Conservation (phyloP, 2,329 filamentous ascomycete genomes). For the Neofusicoccum sp. region DNA sequence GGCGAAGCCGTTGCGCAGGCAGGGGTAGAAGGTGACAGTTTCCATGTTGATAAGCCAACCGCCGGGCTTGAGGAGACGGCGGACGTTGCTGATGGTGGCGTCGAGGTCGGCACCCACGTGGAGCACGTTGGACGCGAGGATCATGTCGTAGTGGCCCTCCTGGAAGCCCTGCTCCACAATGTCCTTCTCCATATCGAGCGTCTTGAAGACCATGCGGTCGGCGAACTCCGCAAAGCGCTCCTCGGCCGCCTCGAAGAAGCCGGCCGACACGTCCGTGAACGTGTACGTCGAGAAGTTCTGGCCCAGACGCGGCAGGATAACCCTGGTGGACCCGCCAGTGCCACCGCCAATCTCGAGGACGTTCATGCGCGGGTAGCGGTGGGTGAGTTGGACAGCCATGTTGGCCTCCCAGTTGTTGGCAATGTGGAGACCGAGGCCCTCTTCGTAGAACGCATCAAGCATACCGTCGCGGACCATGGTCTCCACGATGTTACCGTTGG, state of each 20-base stretch:
- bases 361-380: neutral
- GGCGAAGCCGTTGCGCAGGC: neutral
- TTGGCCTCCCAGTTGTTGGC: neutral
- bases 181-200: slow-evolving; percentile 1
- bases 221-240: neutral
- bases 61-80: neutral
- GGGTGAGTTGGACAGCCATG: neutral
- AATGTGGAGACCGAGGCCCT: neutral
- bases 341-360: slow-evolving; percentile 21
- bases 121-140: slow-evolving; percentile 22
- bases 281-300: slow-evolving; percentile 18
- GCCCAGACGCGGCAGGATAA: neutral
- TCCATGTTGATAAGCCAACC: slow-evolving; percentile 31
- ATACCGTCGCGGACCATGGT: neutral
- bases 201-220: slow-evolving; percentile 16
- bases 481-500: neutral
- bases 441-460: neutral
- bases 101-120: slow-evolving; percentile 21
- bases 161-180: slow-evolving; percentile 19
- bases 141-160: slow-evolving; percentile 20
- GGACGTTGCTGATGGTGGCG: slow-evolving; percentile 14
- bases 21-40: slow-evolving; percentile 23
- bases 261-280: slow-evolving; percentile 22
- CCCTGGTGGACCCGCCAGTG: slow-evolving; percentile 18
- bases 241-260: slow-evolving; percentile 17